Evolutionary conservation across 371 early-diverging fungal species (phyloP), one percentile per base, ranked within the genome.

Genomic region (Rhizopus delemar): DNA sequence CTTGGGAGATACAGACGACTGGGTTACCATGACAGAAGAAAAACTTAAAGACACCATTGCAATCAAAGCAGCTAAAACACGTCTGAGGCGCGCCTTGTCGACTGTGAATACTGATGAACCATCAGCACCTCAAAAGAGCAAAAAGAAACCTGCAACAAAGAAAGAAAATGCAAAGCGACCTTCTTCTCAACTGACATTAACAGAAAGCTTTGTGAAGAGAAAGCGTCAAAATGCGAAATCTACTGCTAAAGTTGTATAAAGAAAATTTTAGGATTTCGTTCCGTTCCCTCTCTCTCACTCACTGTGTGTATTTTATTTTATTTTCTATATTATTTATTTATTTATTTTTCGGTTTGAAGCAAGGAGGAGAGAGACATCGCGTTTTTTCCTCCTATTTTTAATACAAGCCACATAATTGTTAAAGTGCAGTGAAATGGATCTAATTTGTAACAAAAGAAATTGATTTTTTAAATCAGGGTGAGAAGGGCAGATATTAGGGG

Each of bases 1-100:
- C 16, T 62, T 91, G 35, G 93, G 93, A 35, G 83, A 87, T 51
- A 83, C 89, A 4, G 96, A 97, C 55, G 83, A 76, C 13, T 86
- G 87, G 87, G 87, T 84, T 5, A 59, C 73, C 3, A 22, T 62
- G 43, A 67, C 41, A 29, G 50, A 63, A 41, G 51, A 62, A 13
- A 53, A 61, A 43, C 51, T 46, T 32, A 38, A 50, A 12, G 53
- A 57, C 9, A 29, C 28, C 39, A 15, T 22, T 3, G 12, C 36
- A 28, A 36, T 34, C 35, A 43, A 56, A 41, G 7, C 34, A 69
- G 66, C 62, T 63, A 83, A 59, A 31, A 81, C 66, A 62, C 84
- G 87, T 5, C 74, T 73, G 7, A 82, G 51, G 4, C 84, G 87
- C 54, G 81, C 75, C 34, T 83, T 74, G 11, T 75, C 74, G 5